Conservation (phyloP, 2,329 filamentous ascomycete genomes). For the Aspergillus novoparasiticus region DNA sequence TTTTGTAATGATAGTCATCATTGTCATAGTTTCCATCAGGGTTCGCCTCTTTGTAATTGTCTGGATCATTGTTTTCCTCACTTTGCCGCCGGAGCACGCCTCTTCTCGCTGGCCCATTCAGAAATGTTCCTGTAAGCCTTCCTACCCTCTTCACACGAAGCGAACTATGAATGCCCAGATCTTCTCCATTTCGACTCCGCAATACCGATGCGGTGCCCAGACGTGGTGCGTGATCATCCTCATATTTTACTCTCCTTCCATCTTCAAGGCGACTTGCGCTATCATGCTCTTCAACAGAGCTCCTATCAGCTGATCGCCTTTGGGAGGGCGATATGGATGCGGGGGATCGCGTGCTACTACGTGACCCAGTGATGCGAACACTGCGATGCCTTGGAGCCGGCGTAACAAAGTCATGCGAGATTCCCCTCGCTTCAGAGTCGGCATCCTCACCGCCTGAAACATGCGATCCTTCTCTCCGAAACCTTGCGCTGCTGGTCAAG, state of each 20-base stretch:
- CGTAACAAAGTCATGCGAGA: conserved; percentile 46
- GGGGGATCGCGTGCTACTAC: conserved; percentile 45
- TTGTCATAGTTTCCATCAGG: conserved; percentile 32
- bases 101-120: conserved; percentile 77
- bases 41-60: conserved; percentile 31
- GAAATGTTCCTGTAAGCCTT: conserved; percentile 73
- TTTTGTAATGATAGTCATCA: conserved; percentile 28
- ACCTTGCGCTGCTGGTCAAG: conserved; percentile 30
- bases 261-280: conserved; percentile 39
- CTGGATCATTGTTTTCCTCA: conserved; percentile 62
- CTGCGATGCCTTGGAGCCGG: conserved; percentile 49
- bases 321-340: conserved; percentile 41
- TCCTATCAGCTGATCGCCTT: conserved; percentile 33
- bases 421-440: conserved; percentile 27
- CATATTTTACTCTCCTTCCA: conserved; percentile 32
- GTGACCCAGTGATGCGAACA: conserved; percentile 44
- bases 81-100: conserved; percentile 65
- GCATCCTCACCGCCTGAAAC: conserved; percentile 38
- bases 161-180: conserved; percentile 68
- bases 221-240: conserved; percentile 38
- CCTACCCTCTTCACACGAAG: conserved; percentile 77
- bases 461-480: conserved; percentile 43
- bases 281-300: conserved; percentile 33
- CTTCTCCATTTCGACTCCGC: conserved; percentile 58
- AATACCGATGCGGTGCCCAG: conserved; percentile 40